Conservation (phyloP, 495 filamentous ascomycete species). For the Aspergillus funiculosus region DNA sequence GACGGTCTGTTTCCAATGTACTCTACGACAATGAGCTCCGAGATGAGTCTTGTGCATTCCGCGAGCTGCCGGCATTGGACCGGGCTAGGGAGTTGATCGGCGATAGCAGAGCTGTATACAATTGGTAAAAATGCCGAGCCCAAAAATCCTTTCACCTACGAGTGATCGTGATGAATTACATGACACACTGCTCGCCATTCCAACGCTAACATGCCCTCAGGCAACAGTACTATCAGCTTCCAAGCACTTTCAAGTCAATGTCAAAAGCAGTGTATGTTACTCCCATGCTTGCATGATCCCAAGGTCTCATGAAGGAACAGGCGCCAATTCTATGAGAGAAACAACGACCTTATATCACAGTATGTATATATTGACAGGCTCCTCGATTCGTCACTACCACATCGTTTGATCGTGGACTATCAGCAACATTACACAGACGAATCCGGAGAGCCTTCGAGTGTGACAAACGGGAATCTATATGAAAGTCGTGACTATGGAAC, state of each 20-base stretch:
- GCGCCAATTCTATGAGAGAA: slow-evolving; percentile 77
- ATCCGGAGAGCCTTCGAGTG: slow-evolving; percentile 13
- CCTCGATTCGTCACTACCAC: slow-evolving; percentile 80
- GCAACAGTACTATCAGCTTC: slow-evolving; percentile 32
- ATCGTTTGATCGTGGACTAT: slow-evolving; percentile 84
- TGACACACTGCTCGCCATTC: neutral
- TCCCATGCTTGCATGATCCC: too few relatives aligned
- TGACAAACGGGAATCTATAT: slow-evolving; percentile 6
- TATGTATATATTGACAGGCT: slow-evolving; percentile 91
- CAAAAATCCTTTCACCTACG: too few relatives aligned
- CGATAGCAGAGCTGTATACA: slow-evolving; percentile 30
- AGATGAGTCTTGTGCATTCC: slow-evolving; percentile 16
- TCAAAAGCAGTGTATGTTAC: slow-evolving; percentile 27
- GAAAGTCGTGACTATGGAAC: slow-evolving; percentile 11
- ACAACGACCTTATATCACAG: slow-evolving; percentile 75
- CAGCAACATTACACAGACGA: slow-evolving; percentile 30
- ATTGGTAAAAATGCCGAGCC: too few relatives aligned
- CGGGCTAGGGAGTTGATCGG: slow-evolving; percentile 29
- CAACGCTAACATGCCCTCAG: slow-evolving; percentile 13
- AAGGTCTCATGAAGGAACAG: slow-evolving; percentile 13
- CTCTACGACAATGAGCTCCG: slow-evolving; percentile 14
- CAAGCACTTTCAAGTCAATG: slow-evolving; percentile 25
- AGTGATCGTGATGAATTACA: neutral
- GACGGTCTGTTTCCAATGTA: slow-evolving; percentile 29
- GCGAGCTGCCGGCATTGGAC: slow-evolving; percentile 10